Conservation (phyloP, 2,329 filamentous ascomycete genomes). For the Pseudogymnoascus verrucosus region DNA sequence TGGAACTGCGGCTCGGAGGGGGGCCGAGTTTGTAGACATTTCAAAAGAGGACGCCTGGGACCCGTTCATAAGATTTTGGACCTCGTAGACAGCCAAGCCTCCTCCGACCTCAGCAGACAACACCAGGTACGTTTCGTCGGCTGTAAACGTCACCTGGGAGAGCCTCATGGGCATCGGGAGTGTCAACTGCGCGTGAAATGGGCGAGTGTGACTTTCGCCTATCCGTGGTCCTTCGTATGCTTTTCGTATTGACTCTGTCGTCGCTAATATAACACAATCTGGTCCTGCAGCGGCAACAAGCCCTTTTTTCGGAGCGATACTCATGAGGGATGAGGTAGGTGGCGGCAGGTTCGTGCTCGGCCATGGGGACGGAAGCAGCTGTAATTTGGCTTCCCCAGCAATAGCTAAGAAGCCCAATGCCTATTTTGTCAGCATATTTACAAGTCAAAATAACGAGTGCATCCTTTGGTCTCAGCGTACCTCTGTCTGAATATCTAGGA, state of each 20-base stretch:
- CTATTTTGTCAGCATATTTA: conserved; percentile 3
- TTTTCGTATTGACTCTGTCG: conserved; percentile 69
- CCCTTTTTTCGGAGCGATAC: conserved; percentile 70
- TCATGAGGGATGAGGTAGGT: conserved; percentile 72
- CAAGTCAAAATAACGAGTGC: conserved; percentile 4
- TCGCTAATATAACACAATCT: conserved; percentile 66
- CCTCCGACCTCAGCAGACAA: conserved; percentile 75
- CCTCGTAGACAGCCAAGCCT: conserved; percentile 76
- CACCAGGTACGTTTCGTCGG: conserved; percentile 79
- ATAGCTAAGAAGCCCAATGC: conserved; percentile 70
- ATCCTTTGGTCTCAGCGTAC: conserved; percentile 37
- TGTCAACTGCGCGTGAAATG: conserved; percentile 65
- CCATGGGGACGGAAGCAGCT: conserved; percentile 71
- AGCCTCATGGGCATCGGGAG: conserved; percentile 67
- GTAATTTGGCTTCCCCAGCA: conserved; percentile 73
- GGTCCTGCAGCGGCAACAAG: conserved; percentile 84
- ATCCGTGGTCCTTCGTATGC: conserved; percentile 57
- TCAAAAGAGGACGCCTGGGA: conserved; percentile 63
- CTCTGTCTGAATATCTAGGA: conserved; percentile 76
- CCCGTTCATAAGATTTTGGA: conserved; percentile 57
- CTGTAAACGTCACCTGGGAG: conserved; percentile 83
- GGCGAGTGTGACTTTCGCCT: conserved; percentile 56
- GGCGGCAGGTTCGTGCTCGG: conserved; percentile 55
- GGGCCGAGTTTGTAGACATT: conserved; percentile 65
- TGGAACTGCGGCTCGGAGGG: conserved; percentile 66